A percentile compares a stretch with the other conserved stretches of the same genome.
Evolutionary conservation across 495 filamentous ascomycete species (phyloP).

Genomic region (Schizothecium vesticola): DNA sequence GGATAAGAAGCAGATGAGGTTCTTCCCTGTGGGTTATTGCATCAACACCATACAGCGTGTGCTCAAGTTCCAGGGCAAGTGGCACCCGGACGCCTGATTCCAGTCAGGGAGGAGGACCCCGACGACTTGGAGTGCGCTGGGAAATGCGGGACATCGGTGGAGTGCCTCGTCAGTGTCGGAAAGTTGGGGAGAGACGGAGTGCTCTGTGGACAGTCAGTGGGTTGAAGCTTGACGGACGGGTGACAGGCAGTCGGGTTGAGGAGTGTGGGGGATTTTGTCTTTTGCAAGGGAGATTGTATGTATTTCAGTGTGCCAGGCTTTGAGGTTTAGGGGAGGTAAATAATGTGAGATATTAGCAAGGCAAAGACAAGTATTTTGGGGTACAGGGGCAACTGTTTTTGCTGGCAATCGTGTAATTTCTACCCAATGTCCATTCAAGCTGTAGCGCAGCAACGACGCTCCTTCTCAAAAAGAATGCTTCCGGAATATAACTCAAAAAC

Average conservation of each 20-base stretch:
- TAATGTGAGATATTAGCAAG: too few relatives aligned
- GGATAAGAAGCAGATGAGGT: not conserved
- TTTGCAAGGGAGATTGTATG: not conserved
- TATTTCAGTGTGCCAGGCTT: not conserved
- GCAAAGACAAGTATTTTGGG: not conserved
- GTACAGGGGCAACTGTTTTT: not conserved
- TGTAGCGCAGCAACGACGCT: not conserved
- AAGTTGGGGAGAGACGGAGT: not conserved
- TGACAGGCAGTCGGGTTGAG: not conserved
- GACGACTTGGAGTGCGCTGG: not conserved
- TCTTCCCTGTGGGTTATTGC: not conserved
- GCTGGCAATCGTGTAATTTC: not conserved
- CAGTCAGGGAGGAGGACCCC: not conserved
- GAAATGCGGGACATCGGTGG: not conserved
- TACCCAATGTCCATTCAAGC: not conserved
- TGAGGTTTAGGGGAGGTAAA: not conserved
- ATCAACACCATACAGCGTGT: not conserved
- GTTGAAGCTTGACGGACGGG: not conserved
- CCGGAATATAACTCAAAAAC: not conserved
- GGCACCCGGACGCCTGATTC: not conserved
- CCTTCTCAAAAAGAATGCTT: not conserved
- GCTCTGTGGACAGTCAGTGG: not conserved
- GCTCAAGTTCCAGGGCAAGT: not conserved
- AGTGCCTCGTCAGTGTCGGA: not conserved
- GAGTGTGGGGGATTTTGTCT: not conserved